These are phyloP conservation scores for Erigeron philadelphicus DNA, from an alignment of 140 eudicot genomes.

Conservation along the genomic window DNA sequence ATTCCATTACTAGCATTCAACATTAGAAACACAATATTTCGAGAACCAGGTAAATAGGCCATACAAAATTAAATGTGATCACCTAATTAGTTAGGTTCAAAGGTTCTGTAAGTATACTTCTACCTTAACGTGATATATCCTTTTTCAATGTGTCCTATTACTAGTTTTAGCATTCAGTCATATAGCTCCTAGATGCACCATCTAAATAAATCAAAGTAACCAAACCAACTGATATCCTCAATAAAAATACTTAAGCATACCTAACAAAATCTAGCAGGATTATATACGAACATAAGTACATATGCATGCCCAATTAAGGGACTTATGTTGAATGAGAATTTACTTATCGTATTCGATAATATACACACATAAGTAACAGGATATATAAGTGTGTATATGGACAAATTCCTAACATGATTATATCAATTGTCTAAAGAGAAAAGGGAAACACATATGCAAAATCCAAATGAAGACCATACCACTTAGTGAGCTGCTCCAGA, in stretches of 20 bases:
- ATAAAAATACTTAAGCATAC: no score
- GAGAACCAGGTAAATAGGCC: neutral
- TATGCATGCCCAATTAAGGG: neutral
- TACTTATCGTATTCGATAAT: neutral
- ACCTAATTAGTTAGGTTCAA: neutral
- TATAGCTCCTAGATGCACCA: no score
- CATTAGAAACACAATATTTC: neutral
- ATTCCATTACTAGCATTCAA: no score
- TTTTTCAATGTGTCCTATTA: no score
- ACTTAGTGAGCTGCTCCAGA: slow-evolving; percentile 87
- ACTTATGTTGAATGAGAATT: neutral
- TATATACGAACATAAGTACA: no score
- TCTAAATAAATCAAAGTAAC: no score
- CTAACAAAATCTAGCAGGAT: no score
- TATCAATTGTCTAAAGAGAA: neutral
- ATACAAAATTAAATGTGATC: neutral
- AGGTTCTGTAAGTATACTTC: neutral
- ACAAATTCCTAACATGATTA: slow-evolving; percentile 5
- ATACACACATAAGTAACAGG: neutral
- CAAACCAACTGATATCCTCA: no score
- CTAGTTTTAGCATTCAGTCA: no score
- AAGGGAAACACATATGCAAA: neutral
- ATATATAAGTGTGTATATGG: neutral
- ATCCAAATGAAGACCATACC: slow-evolving; percentile 44
- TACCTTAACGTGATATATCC: neutral